Evolutionary conservation across 306 rosid genomes (phyloP).

Genomic region (Inga oerstediana): DNA sequence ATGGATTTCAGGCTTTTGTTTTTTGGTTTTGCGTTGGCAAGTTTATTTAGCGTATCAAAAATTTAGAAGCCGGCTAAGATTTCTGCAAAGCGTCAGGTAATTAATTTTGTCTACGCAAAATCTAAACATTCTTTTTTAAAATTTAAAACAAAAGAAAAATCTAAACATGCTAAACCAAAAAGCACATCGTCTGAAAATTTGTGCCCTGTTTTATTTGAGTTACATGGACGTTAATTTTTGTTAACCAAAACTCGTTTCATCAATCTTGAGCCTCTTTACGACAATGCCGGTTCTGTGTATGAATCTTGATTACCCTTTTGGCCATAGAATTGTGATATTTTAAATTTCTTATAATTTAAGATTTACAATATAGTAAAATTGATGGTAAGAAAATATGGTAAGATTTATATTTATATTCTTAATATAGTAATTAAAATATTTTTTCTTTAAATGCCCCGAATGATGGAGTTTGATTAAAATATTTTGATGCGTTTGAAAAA

Average conservation of each 20-base stretch:
- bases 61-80: no score
- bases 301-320: neutral
- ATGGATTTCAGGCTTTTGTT: neutral
- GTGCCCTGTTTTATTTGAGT: neutral
- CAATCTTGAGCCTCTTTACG: neutral
- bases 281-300: neutral
- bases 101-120: neutral
- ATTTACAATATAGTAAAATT: neutral
- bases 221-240: neutral
- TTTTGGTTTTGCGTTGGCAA: neutral
- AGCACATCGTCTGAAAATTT: neutral
- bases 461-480: neutral
- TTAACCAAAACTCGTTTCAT: neutral
- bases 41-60: neutral
- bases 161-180: neutral
- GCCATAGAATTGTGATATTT: neutral
- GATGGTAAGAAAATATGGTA: neutral
- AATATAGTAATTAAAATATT: neutral
- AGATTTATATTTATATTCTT: neutral
- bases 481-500: neutral
- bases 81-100: neutral
- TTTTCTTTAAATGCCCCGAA: neutral
- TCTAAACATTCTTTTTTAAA: neutral
- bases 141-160: neutral
- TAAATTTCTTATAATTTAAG: neutral